A percentile compares a stretch with the other conserved stretches of the same genome.
Conservation (phyloP, 495 filamentous ascomycete genomes). For the Talaromyces liani region DNA sequence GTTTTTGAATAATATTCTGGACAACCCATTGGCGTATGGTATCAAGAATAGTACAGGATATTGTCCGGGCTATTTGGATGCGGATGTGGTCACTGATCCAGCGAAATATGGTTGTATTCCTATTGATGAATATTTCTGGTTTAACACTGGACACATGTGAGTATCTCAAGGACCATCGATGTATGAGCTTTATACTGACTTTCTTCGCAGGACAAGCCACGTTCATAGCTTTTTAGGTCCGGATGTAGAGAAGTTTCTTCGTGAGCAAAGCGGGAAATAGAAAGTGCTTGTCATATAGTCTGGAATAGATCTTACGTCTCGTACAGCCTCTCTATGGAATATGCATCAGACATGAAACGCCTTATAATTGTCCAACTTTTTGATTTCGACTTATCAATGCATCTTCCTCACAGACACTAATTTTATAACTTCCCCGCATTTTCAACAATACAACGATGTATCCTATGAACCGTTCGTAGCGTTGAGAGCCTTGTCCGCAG, state of each 20-base stretch:
- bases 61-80: background rate
- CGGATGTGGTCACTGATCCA: background rate
- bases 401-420: background rate
- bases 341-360: too few relatives aligned
- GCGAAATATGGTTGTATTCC: background rate
- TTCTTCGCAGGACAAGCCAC: background rate
- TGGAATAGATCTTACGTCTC: background rate
- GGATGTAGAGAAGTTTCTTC: background rate
- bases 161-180: background rate
- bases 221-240: background rate
- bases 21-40: background rate
- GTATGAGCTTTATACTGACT: background rate
- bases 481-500: background rate
- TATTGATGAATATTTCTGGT: background rate
- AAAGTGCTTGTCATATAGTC: background rate
- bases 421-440: background rate
- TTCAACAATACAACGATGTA: background rate
- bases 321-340: background rate
- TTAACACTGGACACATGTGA: background rate
- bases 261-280: background rate
- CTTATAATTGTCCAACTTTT: background rate
- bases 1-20: background rate
- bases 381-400: background rate
- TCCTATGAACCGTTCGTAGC: background rate
- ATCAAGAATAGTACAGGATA: background rate